Percentiles rank a stretch among this genome's conserved stretches.
Evolutionary conservation across 495 filamentous ascomycete species (phyloP).

Genomic region (Aspergillus sparsus): DNA sequence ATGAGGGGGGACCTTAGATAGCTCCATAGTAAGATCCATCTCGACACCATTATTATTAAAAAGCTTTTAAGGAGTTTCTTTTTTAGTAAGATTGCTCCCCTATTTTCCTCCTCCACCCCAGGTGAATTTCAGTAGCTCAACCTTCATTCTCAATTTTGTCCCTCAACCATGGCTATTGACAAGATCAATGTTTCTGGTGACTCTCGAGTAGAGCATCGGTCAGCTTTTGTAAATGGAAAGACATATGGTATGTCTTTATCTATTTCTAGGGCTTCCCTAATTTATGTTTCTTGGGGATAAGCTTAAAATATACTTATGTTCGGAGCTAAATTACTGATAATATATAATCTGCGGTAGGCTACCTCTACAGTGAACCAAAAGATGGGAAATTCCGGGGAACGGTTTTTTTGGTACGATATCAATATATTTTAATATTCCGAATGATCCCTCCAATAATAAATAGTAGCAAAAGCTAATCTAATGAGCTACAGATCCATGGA

Average conservation of each 20-base stretch:
- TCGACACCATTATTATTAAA: not conserved
- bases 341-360: constrained; percentile 44
- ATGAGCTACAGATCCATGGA: constrained; percentile 54
- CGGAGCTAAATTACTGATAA: constrained; percentile 11
- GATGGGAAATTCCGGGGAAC: constrained; percentile 57
- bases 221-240: constrained; percentile 59
- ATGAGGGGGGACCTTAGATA: constrained; percentile 19
- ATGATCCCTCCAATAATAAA: constrained; percentile 4
- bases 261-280: not conserved
- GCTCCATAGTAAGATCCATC: constrained; percentile 15
- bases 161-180: constrained; percentile 50
- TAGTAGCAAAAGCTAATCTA: constrained; percentile 1
- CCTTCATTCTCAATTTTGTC: no score
- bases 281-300: not conserved
- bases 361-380: constrained; percentile 63
- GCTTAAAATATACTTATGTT: no score
- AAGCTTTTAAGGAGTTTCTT: not conserved
- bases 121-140: no score
- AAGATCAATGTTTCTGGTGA: constrained; percentile 63
- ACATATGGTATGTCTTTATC: constrained; percentile 55
- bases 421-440: not conserved
- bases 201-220: constrained; percentile 61
- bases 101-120: no score
- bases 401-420: constrained; percentile 58
- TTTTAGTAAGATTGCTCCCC: not conserved